Evolutionary conservation across 495 filamentous ascomycete species (phyloP), one percentile per base, ranked within the genome.

Genomic region (Hyaloscypha finlandica): DNA sequence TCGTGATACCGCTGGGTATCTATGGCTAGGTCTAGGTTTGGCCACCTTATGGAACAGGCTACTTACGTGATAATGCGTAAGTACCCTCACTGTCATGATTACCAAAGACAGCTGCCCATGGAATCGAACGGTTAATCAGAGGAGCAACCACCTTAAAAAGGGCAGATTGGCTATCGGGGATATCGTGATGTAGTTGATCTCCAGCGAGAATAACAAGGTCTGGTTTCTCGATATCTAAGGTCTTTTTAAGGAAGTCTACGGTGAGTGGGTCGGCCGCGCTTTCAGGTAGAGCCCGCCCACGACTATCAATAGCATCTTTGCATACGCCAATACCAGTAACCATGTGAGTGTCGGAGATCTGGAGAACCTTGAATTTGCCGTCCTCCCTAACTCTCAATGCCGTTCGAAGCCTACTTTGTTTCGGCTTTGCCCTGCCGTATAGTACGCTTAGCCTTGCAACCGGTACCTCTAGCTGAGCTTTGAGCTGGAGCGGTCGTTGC

Each of bases 281-380:
- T 86, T 45, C 88, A 64, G 77, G 74, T 42, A 79, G 68, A 75
- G 60, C 3, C 0, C 77, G 73, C 65, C 77, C 77, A 71, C 74
- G 57, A 59, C 72, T 74, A 76, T 80, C 74, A 69, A 77, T 74
- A 70, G 91, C 85, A 75, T 99, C 94, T 66, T 94, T 85, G 73
- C 95, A 99, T 16, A 75, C 70, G 8, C 95, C 95, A 9, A 92
- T 80, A 37, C 95, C 94, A 8, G 95, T 99, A 64, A 90, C 91
- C 69, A 99, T 76, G 77, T 99, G 95, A 60, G 97, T 74, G 81
- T 99, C 95, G 54, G 94, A 88, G 62, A 96, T 74, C 75, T 98
- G 95, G 84, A 99, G 87, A 67, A 99, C 95, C 79, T 97, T 98
- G 78, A 97, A 97, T 68, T 88, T 90, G n/a, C 93, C 94, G 74